These are phyloP conservation scores for Arabidopsis hybrid DNA, from an alignment of 441 rosid genomes.

Conservation along the genomic window DNA sequence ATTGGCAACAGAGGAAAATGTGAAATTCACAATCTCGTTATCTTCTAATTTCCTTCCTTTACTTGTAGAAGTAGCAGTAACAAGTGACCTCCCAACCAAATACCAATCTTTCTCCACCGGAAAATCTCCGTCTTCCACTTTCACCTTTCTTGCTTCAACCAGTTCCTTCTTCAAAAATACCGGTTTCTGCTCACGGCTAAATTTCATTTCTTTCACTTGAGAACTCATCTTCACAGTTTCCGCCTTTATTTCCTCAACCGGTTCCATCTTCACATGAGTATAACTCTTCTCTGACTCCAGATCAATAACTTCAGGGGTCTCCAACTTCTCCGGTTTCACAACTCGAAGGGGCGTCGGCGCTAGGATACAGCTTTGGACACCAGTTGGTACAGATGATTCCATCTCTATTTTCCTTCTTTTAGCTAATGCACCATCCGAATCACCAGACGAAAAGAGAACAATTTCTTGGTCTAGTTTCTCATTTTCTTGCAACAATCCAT, in stretches of 20 bases:
- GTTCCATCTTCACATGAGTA: conserved; percentile 20
- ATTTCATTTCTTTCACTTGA: conserved; percentile 32
- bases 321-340: conserved; percentile 21
- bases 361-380: not conserved
- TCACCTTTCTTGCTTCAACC: conserved; percentile 35
- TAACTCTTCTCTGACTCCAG: conserved; percentile 8
- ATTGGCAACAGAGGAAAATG: conserved; percentile 39
- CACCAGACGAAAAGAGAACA: not conserved
- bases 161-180: conserved; percentile 32
- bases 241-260: conserved; percentile 23
- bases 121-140: conserved; percentile 58
- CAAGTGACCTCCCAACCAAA: conserved; percentile 63
- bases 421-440: not conserved
- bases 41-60: conserved; percentile 67
- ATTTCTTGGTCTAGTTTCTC: not conserved
- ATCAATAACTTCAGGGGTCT: conserved; percentile 6
- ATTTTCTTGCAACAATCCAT: not conserved
- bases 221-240: not conserved
- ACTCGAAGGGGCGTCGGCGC: conserved; percentile 19
- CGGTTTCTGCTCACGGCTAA: conserved; percentile 27
- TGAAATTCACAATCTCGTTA: conserved; percentile 62
- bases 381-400: not conserved
- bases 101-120: conserved; percentile 62
- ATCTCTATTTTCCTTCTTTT: conserved; percentile 16
- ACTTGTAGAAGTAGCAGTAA: conserved; percentile 59